Percentiles rank a stretch among this genome's conserved stretches.
phyloP scores from a whole-genome alignment of 2,329 filamentous ascomycete species.

The Aspergillus flavus region DNA sequence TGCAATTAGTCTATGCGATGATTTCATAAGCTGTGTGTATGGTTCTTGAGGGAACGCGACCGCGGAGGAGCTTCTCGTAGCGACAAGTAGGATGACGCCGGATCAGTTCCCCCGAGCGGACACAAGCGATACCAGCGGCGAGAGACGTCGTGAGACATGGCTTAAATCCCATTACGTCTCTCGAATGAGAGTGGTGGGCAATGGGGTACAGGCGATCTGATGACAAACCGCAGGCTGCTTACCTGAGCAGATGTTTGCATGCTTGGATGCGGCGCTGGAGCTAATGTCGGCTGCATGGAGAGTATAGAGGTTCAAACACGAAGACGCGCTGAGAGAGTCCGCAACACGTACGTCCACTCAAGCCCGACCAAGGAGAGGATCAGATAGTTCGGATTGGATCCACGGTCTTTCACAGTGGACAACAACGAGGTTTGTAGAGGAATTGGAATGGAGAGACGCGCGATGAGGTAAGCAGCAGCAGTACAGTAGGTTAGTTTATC shows the following conservation, averaged over 20 bases:
- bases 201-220: slow-evolving; percentile 28
- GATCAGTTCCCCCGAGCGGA: not conserved
- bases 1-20: slow-evolving; percentile 3
- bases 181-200: slow-evolving; percentile 4
- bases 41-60: not conserved
- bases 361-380: slow-evolving; percentile 6
- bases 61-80: not conserved
- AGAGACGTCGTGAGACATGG: not conserved
- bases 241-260: slow-evolving; percentile 57
- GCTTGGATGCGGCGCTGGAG: slow-evolving; percentile 52
- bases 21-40: not conserved
- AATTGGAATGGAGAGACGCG: slow-evolving; percentile 26
- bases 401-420: slow-evolving; percentile 6
- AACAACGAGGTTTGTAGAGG: slow-evolving; percentile 22
- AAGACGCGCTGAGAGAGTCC: slow-evolving; percentile 21
- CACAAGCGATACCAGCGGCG: not conserved
- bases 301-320: slow-evolving; percentile 16
- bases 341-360: slow-evolving; percentile 19
- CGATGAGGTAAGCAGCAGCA: slow-evolving; percentile 41
- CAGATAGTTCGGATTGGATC: slow-evolving; percentile 6
- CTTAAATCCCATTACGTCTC: slow-evolving; percentile 1
- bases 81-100: not conserved
- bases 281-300: slow-evolving; percentile 50
- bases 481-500: slow-evolving; percentile 24
- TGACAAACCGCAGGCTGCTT: slow-evolving; percentile 50